Conservation (phyloP, 2,329 filamentous ascomycete genomes). For the Fusarium keratoplasticum region DNA sequence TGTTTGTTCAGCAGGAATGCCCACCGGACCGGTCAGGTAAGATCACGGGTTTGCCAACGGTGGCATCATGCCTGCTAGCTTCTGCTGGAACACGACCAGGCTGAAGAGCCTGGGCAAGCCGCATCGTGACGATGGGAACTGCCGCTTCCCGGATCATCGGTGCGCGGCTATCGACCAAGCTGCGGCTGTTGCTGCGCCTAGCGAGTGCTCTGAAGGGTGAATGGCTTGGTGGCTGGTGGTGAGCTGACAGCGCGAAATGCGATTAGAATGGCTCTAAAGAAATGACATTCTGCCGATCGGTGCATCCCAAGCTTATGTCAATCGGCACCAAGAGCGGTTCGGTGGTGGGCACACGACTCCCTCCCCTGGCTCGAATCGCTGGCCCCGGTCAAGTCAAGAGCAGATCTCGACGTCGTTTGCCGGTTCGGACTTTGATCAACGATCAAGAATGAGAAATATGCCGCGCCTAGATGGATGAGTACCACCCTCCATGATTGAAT, state of each 20-base stretch:
- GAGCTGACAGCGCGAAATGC: conserved; percentile 4
- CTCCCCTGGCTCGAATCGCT: neutral
- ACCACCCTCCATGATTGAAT: neutral
- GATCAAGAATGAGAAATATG: conserved; percentile 22
- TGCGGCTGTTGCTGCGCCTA: conserved; percentile 8
- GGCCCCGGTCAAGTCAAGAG: conserved; percentile 1
- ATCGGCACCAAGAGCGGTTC: neutral
- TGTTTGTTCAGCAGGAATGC: conserved; percentile 4
- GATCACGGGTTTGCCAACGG: neutral
- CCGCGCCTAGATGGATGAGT: neutral
- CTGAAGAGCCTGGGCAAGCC: neutral
- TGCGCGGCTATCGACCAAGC: conserved; percentile 16
- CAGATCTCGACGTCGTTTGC: conserved; percentile 12
- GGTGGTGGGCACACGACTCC: neutral
- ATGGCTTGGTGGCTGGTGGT: conserved; percentile 12
- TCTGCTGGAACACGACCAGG: neutral
- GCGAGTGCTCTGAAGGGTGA: conserved; percentile 5
- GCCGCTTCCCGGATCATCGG: conserved; percentile 12
- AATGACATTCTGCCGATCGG: neutral
- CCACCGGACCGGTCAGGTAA: conserved; percentile 2
- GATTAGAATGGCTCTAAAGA: neutral
- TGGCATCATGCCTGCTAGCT: neutral
- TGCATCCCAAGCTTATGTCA: neutral
- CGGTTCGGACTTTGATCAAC: neutral
- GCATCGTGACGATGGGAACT: conserved; percentile 5